Conservation (phyloP, 2,329 filamentous ascomycete species). For the Venturia oleaginea region DNA sequence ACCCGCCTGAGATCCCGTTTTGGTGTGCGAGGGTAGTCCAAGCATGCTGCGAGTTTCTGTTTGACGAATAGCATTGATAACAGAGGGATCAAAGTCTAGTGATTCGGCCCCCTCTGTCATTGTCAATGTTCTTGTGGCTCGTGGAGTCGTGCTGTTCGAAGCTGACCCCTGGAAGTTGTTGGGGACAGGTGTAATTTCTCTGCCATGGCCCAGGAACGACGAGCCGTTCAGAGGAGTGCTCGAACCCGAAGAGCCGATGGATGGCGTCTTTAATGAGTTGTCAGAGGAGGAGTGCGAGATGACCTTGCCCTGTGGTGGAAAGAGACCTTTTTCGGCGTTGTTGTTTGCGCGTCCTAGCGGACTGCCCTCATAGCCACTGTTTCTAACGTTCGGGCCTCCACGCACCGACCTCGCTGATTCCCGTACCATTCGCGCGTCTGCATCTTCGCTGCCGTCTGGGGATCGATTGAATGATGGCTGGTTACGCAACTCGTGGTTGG, state of each 20-base stretch:
- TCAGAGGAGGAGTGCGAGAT: slow-evolving; percentile 22
- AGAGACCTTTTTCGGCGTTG: neutral
- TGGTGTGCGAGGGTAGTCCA: slow-evolving; percentile 6
- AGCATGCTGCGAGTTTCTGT: slow-evolving; percentile 8
- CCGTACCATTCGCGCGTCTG: slow-evolving; percentile 12
- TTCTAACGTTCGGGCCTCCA: neutral
- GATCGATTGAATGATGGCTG: slow-evolving; percentile 7
- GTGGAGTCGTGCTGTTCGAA: slow-evolving; percentile 18
- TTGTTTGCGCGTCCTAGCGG: neutral
- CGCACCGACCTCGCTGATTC: slow-evolving; percentile 12
- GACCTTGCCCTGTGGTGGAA: slow-evolving; percentile 17
- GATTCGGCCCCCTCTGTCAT: slow-evolving; percentile 4
- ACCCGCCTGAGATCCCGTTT: slow-evolving; percentile 38
- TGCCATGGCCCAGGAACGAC: neutral
- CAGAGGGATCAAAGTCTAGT: neutral
- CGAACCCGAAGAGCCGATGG: slow-evolving; percentile 11
- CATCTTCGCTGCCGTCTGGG: slow-evolving; percentile 10
- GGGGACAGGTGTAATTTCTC: slow-evolving; percentile 6
- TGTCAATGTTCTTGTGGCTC: slow-evolving; percentile 17
- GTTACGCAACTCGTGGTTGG: neutral
- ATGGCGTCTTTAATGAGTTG: slow-evolving; percentile 14
- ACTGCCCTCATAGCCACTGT: slow-evolving; percentile 6
- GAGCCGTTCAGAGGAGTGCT: slow-evolving; percentile 4
- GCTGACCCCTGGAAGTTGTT: slow-evolving; percentile 15
- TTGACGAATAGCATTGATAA: neutral